These are phyloP conservation scores for Ceratocystis colombiana DNA, from an alignment of 2,329 filamentous ascomycete genomes.

Conservation along the genomic window DNA sequence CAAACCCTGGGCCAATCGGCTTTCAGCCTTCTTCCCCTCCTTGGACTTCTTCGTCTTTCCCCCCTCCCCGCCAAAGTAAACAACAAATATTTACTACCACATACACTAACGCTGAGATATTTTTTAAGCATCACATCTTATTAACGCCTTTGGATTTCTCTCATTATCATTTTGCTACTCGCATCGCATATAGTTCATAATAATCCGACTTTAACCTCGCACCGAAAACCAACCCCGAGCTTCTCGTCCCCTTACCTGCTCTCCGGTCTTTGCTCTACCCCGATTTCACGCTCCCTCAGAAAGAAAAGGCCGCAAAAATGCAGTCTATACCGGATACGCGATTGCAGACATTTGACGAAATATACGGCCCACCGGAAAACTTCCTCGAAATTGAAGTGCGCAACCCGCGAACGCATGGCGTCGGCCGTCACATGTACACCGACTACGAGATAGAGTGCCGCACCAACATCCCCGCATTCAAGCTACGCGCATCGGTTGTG, in stretches of 20 bases:
- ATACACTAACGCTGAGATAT: not conserved
- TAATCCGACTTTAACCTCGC: not conserved
- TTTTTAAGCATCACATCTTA: not conserved
- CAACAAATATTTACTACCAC: not conserved
- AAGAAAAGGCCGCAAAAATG: conserved; percentile 39
- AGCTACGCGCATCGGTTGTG: conserved; percentile 78
- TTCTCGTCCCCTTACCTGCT: not conserved
- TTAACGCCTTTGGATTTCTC: not conserved
- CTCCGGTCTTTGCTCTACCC: not conserved
- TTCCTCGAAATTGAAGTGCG: conserved; percentile 97
- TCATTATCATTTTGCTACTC: not conserved
- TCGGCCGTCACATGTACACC: conserved; percentile 93
- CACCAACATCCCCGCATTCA: conserved; percentile 98
- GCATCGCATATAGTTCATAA: not conserved
- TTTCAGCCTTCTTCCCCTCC: conserved; percentile 9
- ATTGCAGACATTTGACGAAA: conserved; percentile 95
- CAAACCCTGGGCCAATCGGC: conserved; percentile 5
- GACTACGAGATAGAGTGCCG: conserved; percentile 97
- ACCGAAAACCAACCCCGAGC: too few species aligned
- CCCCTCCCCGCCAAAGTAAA: conserved; percentile 1
- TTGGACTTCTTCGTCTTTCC: not conserved
- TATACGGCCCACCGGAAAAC: conserved; percentile 96
- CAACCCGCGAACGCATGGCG: conserved; percentile 87
- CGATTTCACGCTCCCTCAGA: conserved; percentile 23
- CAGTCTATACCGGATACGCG: conserved; percentile 63